Percentiles rank a stretch among this genome's conserved stretches.
Evolutionary conservation across 805 yeast genomes (phyloP).

Genomic region (Metschnikowia orientalis): DNA sequence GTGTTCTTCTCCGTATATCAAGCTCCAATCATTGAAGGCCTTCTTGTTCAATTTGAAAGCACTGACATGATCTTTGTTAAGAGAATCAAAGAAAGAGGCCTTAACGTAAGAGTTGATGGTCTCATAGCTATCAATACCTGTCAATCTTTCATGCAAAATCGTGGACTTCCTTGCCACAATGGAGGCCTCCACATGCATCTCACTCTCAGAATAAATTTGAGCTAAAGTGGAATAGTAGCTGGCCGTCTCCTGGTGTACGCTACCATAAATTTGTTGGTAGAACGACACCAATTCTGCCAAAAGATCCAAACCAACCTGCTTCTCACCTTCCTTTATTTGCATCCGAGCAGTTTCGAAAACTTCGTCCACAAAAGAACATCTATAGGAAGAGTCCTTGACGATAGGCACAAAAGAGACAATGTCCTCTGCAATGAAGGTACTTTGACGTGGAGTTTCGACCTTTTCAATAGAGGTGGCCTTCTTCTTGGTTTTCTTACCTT

Average conservation of each 20-base stretch:
- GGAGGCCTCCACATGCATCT: constrained; percentile 55
- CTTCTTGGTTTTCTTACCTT: constrained; percentile 32
- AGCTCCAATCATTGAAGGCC: constrained; percentile 55
- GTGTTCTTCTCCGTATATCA: constrained; percentile 58
- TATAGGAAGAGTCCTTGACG: constrained; percentile 66
- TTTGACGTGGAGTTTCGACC: constrained; percentile 20
- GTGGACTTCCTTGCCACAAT: constrained; percentile 64
- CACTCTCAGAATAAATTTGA: constrained; percentile 58
- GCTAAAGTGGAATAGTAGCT: constrained; percentile 63
- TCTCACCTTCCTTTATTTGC: constrained; percentile 38
- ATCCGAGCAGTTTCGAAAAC: constrained; percentile 61
- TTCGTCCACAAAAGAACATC: constrained; percentile 68
- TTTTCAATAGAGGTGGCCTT: constrained; percentile 9
- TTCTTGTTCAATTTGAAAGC: constrained; percentile 60
- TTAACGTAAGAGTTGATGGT: constrained; percentile 68
- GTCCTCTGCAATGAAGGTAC: constrained; percentile 57
- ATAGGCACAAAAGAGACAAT: constrained; percentile 67
- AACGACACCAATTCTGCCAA: constrained; percentile 67
- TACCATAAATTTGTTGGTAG: constrained; percentile 80
- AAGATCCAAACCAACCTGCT: constrained; percentile 56
- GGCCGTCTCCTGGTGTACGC: constrained; percentile 74
- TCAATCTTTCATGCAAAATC: constrained; percentile 69
- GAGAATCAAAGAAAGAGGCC: constrained; percentile 67
- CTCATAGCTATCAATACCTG: constrained; percentile 78
- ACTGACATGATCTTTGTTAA: constrained; percentile 53